phyloP scores from a whole-genome alignment of 768 basidiomycete species.

The Leccinum fibrillosum region DNA sequence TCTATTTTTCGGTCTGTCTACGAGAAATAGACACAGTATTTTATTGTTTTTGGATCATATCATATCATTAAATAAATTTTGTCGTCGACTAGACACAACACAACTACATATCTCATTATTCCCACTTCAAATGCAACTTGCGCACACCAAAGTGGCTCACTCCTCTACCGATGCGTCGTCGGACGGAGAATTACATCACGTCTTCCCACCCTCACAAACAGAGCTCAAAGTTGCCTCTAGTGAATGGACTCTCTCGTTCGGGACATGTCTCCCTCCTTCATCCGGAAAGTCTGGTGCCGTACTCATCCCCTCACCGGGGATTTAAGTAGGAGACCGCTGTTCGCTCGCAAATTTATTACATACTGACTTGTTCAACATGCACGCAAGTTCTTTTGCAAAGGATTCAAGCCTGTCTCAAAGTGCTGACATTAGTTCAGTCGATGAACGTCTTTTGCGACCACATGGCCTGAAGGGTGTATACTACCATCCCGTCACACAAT shows the following conservation, averaged over 20 bases:
- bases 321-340: conserved; percentile 1
- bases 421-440: not conserved
- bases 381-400: not conserved
- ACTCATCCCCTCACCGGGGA: not conserved
- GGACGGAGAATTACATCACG: no score
- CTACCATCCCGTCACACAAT: conserved; percentile 55
- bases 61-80: no score
- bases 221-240: no score
- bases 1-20: no score
- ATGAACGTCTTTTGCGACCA: conserved; percentile 40
- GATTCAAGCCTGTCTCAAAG: not conserved
- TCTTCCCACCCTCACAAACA: no score
- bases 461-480: conserved; percentile 53
- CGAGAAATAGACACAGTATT: no score
- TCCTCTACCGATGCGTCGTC: no score
- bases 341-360: not conserved
- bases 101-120: no score
- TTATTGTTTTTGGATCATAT: no score
- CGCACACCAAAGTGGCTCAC: no score
- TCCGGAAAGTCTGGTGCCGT: not conserved
- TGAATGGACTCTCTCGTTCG: not conserved
- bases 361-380: not conserved
- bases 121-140: no score
- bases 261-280: not conserved
- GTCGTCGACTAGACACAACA: no score